These are phyloP conservation scores for Phytophthora sp. DNA, from an alignment of 352 stramenopile species.

Conservation along the genomic window DNA sequence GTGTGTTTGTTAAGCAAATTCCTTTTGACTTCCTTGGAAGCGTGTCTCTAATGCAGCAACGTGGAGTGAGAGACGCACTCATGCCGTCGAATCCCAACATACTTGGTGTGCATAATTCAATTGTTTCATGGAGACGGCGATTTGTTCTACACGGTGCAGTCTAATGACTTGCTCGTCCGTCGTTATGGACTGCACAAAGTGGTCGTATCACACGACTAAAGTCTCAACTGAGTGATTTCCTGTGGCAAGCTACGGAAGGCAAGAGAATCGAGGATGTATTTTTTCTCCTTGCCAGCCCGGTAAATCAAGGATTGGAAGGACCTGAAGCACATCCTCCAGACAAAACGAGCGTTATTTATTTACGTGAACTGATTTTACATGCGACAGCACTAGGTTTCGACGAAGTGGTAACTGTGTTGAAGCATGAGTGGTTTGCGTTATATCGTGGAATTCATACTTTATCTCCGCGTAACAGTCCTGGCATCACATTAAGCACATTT, in stretches of 20 bases:
- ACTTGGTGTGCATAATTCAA: slow-evolving; percentile 16
- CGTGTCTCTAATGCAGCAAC: slow-evolving; percentile 3
- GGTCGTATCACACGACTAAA: slow-evolving; percentile 27
- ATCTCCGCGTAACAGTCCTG: not conserved
- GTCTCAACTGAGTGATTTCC: slow-evolving; percentile 28
- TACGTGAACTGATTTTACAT: slow-evolving; percentile 30
- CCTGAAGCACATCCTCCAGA: not conserved
- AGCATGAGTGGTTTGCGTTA: slow-evolving; percentile 48
- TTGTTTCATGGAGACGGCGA: slow-evolving; percentile 41
- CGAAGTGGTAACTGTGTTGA: slow-evolving; percentile 11
- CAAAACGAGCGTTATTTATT: slow-evolving; percentile 3
- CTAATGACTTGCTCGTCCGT: slow-evolving; percentile 8
- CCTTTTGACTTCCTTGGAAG: slow-evolving; percentile 29
- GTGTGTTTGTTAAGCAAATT: slow-evolving; percentile 17
- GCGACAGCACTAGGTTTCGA: slow-evolving; percentile 24
- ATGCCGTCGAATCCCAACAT: slow-evolving; percentile 19
- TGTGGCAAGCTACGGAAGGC: slow-evolving; percentile 27
- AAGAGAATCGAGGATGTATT: slow-evolving; percentile 35
- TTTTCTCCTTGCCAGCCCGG: slow-evolving; percentile 5
- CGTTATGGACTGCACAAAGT: slow-evolving; percentile 37
- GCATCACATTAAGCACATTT: slow-evolving; percentile 36
- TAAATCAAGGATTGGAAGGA: not conserved
- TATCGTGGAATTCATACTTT: slow-evolving; percentile 40
- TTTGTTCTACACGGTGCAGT: slow-evolving; percentile 33
- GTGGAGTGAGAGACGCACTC: slow-evolving; percentile 18